phyloP scores from a whole-genome alignment of 2,329 filamentous ascomycete genomes.

The Aureobasidium uvarum region DNA sequence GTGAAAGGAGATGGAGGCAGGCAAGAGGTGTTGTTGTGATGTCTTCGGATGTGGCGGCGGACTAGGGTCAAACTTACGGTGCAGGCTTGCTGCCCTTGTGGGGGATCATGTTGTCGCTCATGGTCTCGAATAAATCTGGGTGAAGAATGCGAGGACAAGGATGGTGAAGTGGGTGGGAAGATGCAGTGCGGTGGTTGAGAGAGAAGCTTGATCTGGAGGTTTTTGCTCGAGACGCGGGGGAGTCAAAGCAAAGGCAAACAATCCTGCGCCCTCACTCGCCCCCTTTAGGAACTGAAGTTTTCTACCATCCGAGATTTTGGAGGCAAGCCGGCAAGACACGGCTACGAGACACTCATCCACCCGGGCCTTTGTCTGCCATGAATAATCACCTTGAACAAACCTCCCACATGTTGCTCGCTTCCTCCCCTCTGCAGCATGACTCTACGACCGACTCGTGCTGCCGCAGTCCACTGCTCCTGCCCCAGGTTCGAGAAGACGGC shows the following conservation, averaged over 20 bases:
- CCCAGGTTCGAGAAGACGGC: not conserved
- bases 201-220: slow-evolving; percentile 18
- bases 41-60: not conserved
- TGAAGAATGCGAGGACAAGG: slow-evolving; percentile 24
- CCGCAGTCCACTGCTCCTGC: not conserved
- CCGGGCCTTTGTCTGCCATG: not conserved
- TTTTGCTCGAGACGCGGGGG: not conserved
- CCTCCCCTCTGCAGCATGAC: not conserved
- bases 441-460: not conserved
- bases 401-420: not conserved
- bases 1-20: not conserved
- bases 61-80: slow-evolving; percentile 10
- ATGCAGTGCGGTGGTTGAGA: slow-evolving; percentile 18
- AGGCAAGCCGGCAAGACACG: not conserved
- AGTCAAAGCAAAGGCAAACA: slow-evolving; percentile 17
- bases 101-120: slow-evolving; percentile 24
- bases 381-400: too few relatives aligned
- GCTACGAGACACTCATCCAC: not conserved
- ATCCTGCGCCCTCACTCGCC: not conserved
- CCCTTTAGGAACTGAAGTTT: slow-evolving; percentile 17
- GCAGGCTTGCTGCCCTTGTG: slow-evolving; percentile 26
- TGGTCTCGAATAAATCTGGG: slow-evolving; percentile 6
- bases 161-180: slow-evolving; percentile 16
- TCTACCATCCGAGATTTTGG: not conserved
- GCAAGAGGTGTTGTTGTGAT: slow-evolving; percentile 10